Evolutionary conservation across 2,329 filamentous ascomycete genomes (phyloP).

Genomic region (Botrytis cinerea): DNA sequence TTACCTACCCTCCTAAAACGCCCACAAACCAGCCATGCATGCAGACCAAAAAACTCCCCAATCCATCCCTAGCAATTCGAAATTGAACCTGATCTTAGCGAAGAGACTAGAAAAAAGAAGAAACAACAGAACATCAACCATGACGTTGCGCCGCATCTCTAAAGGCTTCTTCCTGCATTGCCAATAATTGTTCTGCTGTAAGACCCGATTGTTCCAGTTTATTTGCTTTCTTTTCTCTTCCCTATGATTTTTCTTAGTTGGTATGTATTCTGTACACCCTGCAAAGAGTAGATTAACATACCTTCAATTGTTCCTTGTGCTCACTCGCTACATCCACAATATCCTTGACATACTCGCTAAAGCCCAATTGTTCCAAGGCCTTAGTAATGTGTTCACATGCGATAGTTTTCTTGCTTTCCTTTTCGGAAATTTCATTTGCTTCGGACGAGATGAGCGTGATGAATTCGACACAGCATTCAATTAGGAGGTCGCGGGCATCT

Average conservation of each 20-base stretch:
- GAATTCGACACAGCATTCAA: constrained; percentile 99
- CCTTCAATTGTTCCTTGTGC: constrained; percentile 92
- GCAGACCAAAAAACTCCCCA: constrained; percentile 18
- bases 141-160: constrained; percentile 59
- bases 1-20: neutral
- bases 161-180: constrained; percentile 90
- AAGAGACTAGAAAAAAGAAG: constrained; percentile 11
- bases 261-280: constrained; percentile 1
- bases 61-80: constrained; percentile 13
- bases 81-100: constrained; percentile 1
- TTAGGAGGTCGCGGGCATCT: constrained; percentile 90
- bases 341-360: constrained; percentile 86
- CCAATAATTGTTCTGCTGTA: constrained; percentile 84
- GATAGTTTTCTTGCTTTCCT: constrained; percentile 99
- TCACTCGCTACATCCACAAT: constrained; percentile 85
- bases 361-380: constrained; percentile 88
- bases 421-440: constrained; percentile 98
- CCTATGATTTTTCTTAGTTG: constrained; percentile 51
- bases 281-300: constrained; percentile 46
- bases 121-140: constrained; percentile 27
- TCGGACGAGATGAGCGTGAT: constrained; percentile 98
- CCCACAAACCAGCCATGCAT: constrained; percentile 22
- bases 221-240: constrained; percentile 93
- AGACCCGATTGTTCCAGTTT: constrained; percentile 95
- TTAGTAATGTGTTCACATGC: constrained; percentile 97